Evolutionary conservation across 495 filamentous ascomycete genomes (phyloP).

Genomic region (Cercophora scortea): DNA sequence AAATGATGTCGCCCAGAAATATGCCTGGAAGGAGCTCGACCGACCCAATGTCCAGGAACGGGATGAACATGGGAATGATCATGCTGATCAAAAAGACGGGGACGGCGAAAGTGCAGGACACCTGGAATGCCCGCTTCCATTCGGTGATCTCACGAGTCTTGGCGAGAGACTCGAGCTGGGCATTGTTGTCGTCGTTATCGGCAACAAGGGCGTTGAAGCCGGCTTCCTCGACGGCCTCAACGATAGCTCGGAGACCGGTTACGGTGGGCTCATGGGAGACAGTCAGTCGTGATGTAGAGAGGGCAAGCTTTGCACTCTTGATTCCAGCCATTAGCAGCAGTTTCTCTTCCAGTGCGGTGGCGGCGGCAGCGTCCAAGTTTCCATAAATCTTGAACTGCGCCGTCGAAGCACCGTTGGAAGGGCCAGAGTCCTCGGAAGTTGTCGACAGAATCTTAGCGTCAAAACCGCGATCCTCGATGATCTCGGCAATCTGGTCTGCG

Average conservation of each 20-base stretch:
- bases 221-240: constrained; percentile 68
- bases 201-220: constrained; percentile 86
- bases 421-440: constrained; percentile 33
- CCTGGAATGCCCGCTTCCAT: constrained; percentile 73
- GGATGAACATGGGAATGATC: constrained; percentile 75
- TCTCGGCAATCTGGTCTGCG: constrained; percentile 69
- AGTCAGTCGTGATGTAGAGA: constrained; percentile 57
- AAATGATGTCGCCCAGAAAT: constrained; percentile 80
- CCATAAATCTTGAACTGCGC: constrained; percentile 81
- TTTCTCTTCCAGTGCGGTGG: constrained; percentile 60
- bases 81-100: constrained; percentile 92
- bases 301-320: constrained; percentile 59
- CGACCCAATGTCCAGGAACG: constrained; percentile 63
- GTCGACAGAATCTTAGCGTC: constrained; percentile 75
- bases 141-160: constrained; percentile 95
- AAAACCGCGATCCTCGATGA: constrained; percentile 89
- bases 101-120: constrained; percentile 71
- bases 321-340: constrained; percentile 63
- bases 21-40: constrained; percentile 61
- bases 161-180: constrained; percentile 88
- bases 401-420: constrained; percentile 41
- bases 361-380: constrained; percentile 58
- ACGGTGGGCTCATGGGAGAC: constrained; percentile 62
- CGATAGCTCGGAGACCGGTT: constrained; percentile 72
- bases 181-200: constrained; percentile 91